phyloP scores from a whole-genome alignment of 2,329 filamentous ascomycete species.

The Monilinia polystroma region DNA sequence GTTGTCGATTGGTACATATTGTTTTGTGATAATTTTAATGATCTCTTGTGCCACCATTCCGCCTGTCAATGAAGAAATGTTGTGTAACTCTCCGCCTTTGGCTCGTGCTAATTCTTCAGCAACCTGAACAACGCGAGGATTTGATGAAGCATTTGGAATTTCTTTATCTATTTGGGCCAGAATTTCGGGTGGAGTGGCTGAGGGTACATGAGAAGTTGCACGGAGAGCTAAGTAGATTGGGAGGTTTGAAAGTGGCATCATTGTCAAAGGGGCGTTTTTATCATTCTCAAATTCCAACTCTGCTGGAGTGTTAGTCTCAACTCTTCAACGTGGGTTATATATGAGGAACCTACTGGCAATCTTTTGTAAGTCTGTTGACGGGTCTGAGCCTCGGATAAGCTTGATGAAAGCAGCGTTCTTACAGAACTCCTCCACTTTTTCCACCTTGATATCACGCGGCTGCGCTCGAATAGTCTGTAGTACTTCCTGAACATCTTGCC shows the following conservation, averaged over 20 bases:
- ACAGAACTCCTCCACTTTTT: constrained; percentile 88
- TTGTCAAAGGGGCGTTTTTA: constrained; percentile 46
- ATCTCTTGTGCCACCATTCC: constrained; percentile 96
- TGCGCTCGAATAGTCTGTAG: constrained; percentile 58
- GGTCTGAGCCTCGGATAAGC: constrained; percentile 59
- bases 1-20: constrained; percentile 71
- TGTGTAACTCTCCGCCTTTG: constrained; percentile 84
- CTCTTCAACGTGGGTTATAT: not conserved
- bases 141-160: constrained; percentile 49
- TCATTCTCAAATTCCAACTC: constrained; percentile 57
- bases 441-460: constrained; percentile 58
- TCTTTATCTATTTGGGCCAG: constrained; percentile 47
- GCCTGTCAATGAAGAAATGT: constrained; percentile 81
- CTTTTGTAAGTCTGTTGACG: constrained; percentile 28
- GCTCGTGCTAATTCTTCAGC: constrained; percentile 72
- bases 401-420: constrained; percentile 94
- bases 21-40: constrained; percentile 80
- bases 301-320: constrained; percentile 41
- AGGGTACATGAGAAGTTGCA: constrained; percentile 50
- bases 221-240: constrained; percentile 68
- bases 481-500: constrained; percentile 74
- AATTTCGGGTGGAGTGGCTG: constrained; percentile 54
- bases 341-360: constrained; percentile 33
- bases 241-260: constrained; percentile 54
- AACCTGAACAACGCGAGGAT: constrained; percentile 53